Conservation (phyloP, 371 early-diverging fungal species). For the Zychaea mexicana region DNA sequence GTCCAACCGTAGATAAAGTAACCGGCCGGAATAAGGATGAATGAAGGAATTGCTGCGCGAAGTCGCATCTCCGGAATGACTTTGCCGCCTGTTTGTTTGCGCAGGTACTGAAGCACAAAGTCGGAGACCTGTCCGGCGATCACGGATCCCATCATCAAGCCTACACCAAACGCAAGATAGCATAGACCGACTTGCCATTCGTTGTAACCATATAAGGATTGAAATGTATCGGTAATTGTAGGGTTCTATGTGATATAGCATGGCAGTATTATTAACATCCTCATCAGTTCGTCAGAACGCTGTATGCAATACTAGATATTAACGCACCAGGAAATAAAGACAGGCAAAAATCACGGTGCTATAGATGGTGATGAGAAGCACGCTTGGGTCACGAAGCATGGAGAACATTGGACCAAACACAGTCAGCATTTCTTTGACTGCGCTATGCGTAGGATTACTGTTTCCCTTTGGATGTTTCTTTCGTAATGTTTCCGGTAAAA, state of each 20-base stretch:
- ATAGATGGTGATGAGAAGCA: constrained; percentile 26
- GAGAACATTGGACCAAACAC: constrained; percentile 23
- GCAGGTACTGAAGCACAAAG: constrained; percentile 33
- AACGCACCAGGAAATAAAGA: constrained; percentile 28
- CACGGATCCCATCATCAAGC: constrained; percentile 49
- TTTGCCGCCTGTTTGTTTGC: constrained; percentile 9
- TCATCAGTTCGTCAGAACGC: no score
- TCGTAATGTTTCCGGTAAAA: constrained; percentile 35
- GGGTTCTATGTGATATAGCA: constrained; percentile 37
- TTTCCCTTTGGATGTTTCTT: constrained; percentile 1
- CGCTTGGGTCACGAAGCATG: constrained; percentile 27
- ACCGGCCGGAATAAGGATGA: constrained; percentile 39
- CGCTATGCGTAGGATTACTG: not conserved
- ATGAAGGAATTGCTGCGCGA: constrained; percentile 36
- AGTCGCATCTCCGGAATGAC: constrained; percentile 46
- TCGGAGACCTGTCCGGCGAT: constrained; percentile 51
- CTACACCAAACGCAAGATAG: constrained; percentile 50
- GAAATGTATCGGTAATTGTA: constrained; percentile 41
- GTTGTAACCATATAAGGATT: constrained; percentile 27
- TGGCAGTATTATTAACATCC: no score
- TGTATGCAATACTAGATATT: no score
- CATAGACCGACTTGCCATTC: constrained; percentile 44
- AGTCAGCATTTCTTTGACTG: not conserved
- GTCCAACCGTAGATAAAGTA: constrained; percentile 46
- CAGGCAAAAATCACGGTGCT: constrained; percentile 32